phyloP scores from a whole-genome alignment of 139 green algal genomes.

The Volvox africanus region DNA sequence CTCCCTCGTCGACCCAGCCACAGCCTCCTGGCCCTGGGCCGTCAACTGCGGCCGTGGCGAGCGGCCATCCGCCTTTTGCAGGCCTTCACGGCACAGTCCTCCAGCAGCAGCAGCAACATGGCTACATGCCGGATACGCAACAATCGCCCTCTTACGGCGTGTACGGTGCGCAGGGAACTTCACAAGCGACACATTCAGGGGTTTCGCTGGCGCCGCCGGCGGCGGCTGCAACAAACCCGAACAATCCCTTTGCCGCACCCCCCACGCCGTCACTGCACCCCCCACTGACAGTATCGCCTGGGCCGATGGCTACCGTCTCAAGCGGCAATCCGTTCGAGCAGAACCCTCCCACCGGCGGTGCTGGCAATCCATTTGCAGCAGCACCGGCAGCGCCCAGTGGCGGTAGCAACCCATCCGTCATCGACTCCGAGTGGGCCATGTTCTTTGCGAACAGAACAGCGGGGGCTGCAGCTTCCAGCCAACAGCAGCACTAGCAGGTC shows the following conservation, averaged over 20 bases:
- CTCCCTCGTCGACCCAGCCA: not conserved
- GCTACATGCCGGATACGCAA: no score
- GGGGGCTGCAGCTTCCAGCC: not conserved
- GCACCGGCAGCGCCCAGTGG: no score
- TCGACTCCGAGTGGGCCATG: conserved; percentile 32
- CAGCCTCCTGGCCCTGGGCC: not conserved
- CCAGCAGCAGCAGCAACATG: not conserved
- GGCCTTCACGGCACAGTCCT: not conserved
- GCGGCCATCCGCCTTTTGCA: not conserved
- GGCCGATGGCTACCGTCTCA: not conserved
- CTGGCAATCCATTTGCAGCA: not conserved
- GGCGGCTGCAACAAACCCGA: not conserved
- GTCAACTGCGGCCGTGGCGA: not conserved
- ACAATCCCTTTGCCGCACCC: conserved; percentile 10
- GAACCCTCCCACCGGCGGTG: not conserved
- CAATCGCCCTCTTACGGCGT: not conserved
- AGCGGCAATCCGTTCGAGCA: not conserved
- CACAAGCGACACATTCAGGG: no score
- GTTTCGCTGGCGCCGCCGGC: not conserved
- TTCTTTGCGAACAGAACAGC: conserved; percentile 34
- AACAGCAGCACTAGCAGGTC: not conserved
- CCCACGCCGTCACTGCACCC: no score
- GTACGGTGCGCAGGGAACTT: not conserved
- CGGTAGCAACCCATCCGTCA: not conserved
- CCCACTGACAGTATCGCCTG: not conserved